Conservation (phyloP, 495 filamentous ascomycete genomes). For the Hypoxylon subgilvum region DNA sequence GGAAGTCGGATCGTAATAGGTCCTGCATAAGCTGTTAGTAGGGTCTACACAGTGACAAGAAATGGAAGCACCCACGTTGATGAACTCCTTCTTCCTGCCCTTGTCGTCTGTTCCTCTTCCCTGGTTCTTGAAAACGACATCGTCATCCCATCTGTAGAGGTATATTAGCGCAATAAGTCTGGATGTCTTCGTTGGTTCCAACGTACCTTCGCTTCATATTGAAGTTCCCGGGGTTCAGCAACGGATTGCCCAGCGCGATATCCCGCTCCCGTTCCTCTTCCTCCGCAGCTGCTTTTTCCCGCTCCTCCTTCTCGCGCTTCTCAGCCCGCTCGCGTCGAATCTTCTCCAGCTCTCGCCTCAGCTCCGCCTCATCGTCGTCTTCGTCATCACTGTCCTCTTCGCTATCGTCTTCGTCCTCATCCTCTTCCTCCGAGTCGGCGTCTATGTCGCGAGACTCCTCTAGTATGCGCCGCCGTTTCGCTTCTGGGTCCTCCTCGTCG, state of each 20-base stretch:
- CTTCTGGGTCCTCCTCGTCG: conserved; percentile 74
- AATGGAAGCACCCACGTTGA: conserved; percentile 69
- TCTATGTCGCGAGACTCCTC: conserved; percentile 90
- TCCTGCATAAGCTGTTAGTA: conserved; percentile 61
- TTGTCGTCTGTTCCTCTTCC: conserved; percentile 92
- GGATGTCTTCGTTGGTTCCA: neutral
- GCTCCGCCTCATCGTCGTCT: conserved; percentile 87
- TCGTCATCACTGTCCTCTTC: conserved; percentile 78
- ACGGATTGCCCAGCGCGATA: conserved; percentile 89
- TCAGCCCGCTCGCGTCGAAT: conserved; percentile 89
- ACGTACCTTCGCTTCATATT: conserved; percentile 68
- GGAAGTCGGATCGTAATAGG: conserved; percentile 91
- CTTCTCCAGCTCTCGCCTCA: conserved; percentile 91
- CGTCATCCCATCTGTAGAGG: conserved; percentile 84
- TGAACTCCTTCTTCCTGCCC: conserved; percentile 89
- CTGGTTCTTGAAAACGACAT: conserved; percentile 99
- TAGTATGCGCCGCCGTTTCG: conserved; percentile 84
- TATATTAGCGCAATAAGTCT: conserved; percentile 42
- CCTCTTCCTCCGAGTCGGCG: conserved; percentile 77
- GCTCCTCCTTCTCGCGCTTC: conserved; percentile 84
- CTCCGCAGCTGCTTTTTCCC: conserved; percentile 75
- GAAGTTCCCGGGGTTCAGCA: conserved; percentile 80
- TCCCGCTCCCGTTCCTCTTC: conserved; percentile 82
- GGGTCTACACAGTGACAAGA: conserved; percentile 6
- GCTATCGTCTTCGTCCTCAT: conserved; percentile 67